These are phyloP conservation scores for Monilinia laxa DNA, from an alignment of 2,329 filamentous ascomycete species.

Conservation along the genomic window DNA sequence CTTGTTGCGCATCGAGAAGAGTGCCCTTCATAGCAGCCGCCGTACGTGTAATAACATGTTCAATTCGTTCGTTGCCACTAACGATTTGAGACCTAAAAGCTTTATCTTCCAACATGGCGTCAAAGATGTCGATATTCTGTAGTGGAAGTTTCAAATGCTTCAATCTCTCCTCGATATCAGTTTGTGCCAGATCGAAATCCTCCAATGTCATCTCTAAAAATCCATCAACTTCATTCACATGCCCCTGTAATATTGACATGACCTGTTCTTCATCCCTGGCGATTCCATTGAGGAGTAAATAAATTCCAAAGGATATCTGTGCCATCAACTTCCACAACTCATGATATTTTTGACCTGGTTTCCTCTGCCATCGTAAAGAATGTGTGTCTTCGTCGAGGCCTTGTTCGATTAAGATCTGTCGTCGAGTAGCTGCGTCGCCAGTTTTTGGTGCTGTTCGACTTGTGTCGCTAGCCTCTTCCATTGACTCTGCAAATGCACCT, in stretches of 20 bases:
- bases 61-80: conserved; percentile 85
- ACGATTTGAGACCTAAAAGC: conserved; percentile 79
- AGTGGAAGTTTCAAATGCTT: conserved; percentile 80
- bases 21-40: conserved; percentile 73
- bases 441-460: conserved; percentile 52
- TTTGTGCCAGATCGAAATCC: conserved; percentile 74
- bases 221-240: conserved; percentile 91
- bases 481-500: conserved; percentile 77
- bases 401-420: conserved; percentile 66
- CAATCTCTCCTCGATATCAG: conserved; percentile 78
- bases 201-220: conserved; percentile 85
- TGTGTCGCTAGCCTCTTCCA: conserved; percentile 65
- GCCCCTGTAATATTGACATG: conserved; percentile 81
- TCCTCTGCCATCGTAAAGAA: conserved; percentile 73
- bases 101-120: conserved; percentile 82
- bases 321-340: conserved; percentile 87
- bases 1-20: conserved; percentile 75
- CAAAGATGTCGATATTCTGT: conserved; percentile 78
- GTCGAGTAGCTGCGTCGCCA: conserved; percentile 59
- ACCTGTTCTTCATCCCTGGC: conserved; percentile 89
- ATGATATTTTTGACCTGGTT: conserved; percentile 74
- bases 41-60: conserved; percentile 82
- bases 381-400: conserved; percentile 68
- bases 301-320: conserved; percentile 91
- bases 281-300: conserved; percentile 78